phyloP scores from a whole-genome alignment of 2,329 filamentous ascomycete species.

The Ambrosiella beaveri region DNA sequence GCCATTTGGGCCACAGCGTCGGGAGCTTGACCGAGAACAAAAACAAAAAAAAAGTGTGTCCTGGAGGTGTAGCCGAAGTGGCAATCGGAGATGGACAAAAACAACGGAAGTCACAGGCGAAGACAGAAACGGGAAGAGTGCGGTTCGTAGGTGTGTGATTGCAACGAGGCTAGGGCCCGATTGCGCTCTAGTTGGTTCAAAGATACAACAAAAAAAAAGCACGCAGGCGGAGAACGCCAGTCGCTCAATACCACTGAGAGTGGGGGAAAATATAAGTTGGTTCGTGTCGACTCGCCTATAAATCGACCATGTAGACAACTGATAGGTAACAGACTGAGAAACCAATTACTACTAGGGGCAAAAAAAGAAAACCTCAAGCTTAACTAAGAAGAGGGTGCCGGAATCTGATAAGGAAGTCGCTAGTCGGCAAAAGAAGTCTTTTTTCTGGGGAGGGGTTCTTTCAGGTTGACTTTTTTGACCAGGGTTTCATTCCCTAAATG shows the following conservation, averaged over 20 bases:
- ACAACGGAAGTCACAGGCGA: too few species aligned
- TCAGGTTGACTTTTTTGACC: background rate
- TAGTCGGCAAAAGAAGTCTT: background rate
- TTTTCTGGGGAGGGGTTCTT: background rate
- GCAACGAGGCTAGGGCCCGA: background rate
- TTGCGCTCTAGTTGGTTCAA: background rate
- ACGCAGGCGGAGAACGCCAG: background rate
- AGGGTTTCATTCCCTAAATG: too few species aligned
- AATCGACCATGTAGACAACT: too few species aligned
- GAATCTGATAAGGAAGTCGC: background rate
- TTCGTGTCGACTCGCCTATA: too few species aligned
- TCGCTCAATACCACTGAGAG: background rate
- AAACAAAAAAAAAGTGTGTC: slow-evolving; percentile 21
- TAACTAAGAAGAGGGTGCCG: too few species aligned
- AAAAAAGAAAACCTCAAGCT: background rate
- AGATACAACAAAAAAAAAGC: background rate
- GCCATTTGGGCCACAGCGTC: slow-evolving; percentile 53
- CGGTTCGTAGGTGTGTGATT: background rate
- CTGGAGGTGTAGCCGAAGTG: slow-evolving; percentile 46
- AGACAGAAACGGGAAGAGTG: background rate
- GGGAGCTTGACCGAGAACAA: slow-evolving; percentile 42
- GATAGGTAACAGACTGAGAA: background rate
- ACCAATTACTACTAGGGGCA: background rate
- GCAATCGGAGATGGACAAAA: slow-evolving; percentile 11
- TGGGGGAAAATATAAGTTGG: too few species aligned